Base-by-base conservation (phyloP, 306 rosid genomes). In the Cucumis melo region DNA sequence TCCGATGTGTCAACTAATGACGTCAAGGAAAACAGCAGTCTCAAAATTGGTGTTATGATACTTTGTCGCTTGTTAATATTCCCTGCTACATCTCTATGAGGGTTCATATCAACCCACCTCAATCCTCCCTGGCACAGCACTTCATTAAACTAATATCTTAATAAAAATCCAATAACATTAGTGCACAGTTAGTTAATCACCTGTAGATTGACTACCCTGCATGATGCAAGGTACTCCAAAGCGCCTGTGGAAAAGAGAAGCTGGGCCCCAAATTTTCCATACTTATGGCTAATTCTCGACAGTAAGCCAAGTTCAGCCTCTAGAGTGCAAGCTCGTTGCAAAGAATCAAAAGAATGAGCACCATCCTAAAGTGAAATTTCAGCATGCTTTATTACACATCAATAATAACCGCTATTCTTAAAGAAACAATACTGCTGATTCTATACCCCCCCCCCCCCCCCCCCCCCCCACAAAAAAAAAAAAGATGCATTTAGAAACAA, bases 231-330 rank as follows among this genome's bases (percentile, higher is more conserved):
- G 78, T 94, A 89, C 87, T 94, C 97, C 79, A 94, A 82, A 79
- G 88, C 77, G 62, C 96, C 95, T 91, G 87, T 89, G 80, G 98
- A 90, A 65, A 88, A 86, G 48, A 94, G 86, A 71, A 91, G 93
- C 84, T 90, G 96, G 51, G 95, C 95, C 79, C 98, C 98, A 78
- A 91, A 86, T 81, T 94, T 94, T 76, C 98, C 96, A 74, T 94
- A 94, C 62, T 86, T 89, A 88, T 94, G 88, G 81, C 95, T 90
- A 62, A 90, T 85, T 83, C 98, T 84, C 53, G 92, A 83, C 56
- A 94, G 82, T 76, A 91, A 83, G 83, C 95, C 92, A 46, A 94
- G 93, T 71, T 91, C 96, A 77, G 97, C 96, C 86, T 90, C 97
- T 27, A 94, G 90, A 4, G 95, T 87, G 80, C 89, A 90, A 44